Evolutionary conservation across 768 basidiomycete species (phyloP).

Genomic region (Tulasnella sp.): DNA sequence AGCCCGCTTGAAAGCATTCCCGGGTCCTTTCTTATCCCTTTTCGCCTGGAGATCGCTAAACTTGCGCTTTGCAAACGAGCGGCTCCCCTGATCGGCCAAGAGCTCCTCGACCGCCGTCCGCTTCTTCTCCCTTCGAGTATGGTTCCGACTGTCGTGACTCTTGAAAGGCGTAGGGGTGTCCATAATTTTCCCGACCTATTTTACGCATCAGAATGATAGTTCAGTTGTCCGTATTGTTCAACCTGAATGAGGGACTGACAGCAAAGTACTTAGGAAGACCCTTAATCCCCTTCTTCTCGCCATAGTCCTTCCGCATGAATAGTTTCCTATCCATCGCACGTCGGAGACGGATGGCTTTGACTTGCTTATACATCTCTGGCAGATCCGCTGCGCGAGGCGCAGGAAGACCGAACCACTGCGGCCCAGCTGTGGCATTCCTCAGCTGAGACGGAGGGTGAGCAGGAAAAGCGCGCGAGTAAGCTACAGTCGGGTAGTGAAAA

Average conservation of each 20-base stretch:
- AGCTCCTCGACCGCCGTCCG: constrained; percentile 80
- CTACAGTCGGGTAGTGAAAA: neutral
- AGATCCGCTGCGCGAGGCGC: constrained; percentile 70
- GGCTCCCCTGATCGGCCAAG: constrained; percentile 76
- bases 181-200: constrained; percentile 69
- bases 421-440: constrained; percentile 60
- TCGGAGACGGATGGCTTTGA: constrained; percentile 73
- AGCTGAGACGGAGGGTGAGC: constrained; percentile 36
- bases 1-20: no score
- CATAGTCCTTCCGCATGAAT: constrained; percentile 79
- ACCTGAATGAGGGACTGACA: constrained; percentile 34
- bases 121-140: constrained; percentile 58
- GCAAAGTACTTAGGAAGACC: constrained; percentile 83
- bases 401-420: constrained; percentile 81
- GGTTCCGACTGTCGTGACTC: constrained; percentile 46
- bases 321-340: constrained; percentile 88
- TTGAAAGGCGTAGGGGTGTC: constrained; percentile 64
- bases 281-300: constrained; percentile 75
- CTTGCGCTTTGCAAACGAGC: constrained; percentile 84
- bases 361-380: constrained; percentile 69
- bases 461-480: neutral
- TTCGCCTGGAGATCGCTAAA: constrained; percentile 60
- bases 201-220: neutral
- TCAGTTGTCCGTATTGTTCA: neutral
- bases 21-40: no score